Conservation (phyloP, 768 basidiomycete species). For the Mycena olivaceomarginata region DNA sequence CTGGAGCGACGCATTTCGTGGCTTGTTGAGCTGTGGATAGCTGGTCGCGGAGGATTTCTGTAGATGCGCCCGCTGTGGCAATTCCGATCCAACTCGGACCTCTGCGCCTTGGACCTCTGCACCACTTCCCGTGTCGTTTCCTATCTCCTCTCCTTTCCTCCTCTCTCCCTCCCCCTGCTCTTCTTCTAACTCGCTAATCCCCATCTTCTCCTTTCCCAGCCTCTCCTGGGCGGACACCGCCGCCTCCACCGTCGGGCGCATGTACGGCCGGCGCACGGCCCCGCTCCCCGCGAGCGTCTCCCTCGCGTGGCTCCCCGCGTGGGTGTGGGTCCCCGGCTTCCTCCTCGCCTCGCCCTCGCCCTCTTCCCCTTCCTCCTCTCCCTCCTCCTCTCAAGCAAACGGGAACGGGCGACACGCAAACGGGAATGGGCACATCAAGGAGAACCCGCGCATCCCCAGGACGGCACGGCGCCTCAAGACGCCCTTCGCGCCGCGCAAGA, state of each 20-base stretch:
- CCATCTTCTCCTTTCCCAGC: constrained; percentile 59
- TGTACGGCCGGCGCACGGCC: constrained; percentile 84
- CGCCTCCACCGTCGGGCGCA: constrained; percentile 93
- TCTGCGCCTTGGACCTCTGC: too few relatives aligned
- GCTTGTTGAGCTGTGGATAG: too few relatives aligned
- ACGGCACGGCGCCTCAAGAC: constrained; percentile 32
- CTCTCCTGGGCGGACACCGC: constrained; percentile 98
- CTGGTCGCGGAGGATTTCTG: too few relatives aligned
- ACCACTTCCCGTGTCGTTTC: neutral
- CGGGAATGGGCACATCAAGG: constrained; percentile 24
- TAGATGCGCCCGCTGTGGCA: too few relatives aligned
- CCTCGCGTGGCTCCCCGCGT: constrained; percentile 59
- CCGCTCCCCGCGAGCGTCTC: constrained; percentile 67
- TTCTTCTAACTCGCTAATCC: neutral
- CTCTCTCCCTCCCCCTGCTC: neutral
- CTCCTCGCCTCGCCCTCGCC: constrained; percentile 70
- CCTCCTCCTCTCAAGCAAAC: too few relatives aligned
- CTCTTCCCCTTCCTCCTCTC: constrained; percentile 52
- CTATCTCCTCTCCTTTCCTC: neutral
- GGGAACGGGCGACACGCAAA: neutral
- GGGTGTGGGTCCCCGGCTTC: constrained; percentile 35
- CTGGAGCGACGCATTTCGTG: too few relatives aligned
- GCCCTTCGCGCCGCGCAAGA: constrained; percentile 49
- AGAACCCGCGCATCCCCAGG: constrained; percentile 27
- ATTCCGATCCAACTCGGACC: too few relatives aligned